Base-by-base conservation (phyloP, 805 yeast species). In the Lachancea kluyveri region DNA sequence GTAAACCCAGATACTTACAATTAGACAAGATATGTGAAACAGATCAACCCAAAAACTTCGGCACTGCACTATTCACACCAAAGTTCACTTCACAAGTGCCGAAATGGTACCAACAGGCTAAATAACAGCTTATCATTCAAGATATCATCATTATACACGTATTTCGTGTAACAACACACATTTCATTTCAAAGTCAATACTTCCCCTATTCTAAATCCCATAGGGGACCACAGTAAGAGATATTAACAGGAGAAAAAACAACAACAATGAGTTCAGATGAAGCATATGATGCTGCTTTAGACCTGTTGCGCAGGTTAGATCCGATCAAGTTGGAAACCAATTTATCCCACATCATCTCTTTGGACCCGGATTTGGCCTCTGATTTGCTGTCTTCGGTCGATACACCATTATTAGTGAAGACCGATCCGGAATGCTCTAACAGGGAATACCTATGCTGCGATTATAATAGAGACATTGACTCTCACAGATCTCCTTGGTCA, bases 391-490 rank as follows among this genome's bases (percentile, higher is more conserved):
- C 94, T 4, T 72, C 92, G 0, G 87, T 90, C 8, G 98, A 90
- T 59, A 78, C 80, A 31, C 97, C 97, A 16, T 65, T 90, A 45
- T 32, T 40, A 6, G 37, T 54, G 8, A 39, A 42, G 17, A 44
- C 39, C 17, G 61, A 56, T 31, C 43, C 60, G 5, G 60, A 64
- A 23, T 62, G 73, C 25, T 39, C 53, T 2, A 43, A 51, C 17
- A 81, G 81, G 58, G 72, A 70, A 37, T 90, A 68, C 54, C 68
- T 90, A 36, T 74, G 88, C 31, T 90, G 97, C 60, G 98, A 90
- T 57, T 90, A 90, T 57, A 90, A 90, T 59, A 71, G 98, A 45
- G 98, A 90, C 52, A 88, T 94, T 6, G 97, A 90, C 59, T 78
- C 88, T 13, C 83, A 72, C 60, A 70, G 97, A 46, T 83, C 95